Evolutionary conservation across 306 rosid genomes (phyloP).

Genomic region (Cucurbita maxima): DNA sequence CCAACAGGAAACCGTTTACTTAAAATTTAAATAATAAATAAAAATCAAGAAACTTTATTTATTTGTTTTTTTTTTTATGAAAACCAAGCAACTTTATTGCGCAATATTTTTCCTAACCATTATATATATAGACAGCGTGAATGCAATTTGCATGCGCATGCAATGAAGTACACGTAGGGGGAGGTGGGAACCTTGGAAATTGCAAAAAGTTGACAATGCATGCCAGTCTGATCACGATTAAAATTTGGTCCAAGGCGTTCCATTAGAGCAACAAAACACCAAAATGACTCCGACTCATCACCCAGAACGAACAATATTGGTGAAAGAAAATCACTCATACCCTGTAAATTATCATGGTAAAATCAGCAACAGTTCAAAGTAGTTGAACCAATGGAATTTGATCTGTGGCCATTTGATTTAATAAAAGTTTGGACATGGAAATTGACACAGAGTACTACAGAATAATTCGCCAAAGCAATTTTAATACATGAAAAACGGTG

Average conservation of each 20-base stretch:
- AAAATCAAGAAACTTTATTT: neutral
- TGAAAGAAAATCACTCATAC: slow-evolving; percentile 96
- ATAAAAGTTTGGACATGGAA: no score
- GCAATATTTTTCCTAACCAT: neutral
- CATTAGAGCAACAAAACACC: slow-evolving; percentile 95
- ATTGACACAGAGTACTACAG: no score
- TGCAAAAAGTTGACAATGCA: slow-evolving; percentile 99
- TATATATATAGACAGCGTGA: neutral
- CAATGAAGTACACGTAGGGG: slow-evolving; percentile 10
- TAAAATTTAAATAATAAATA: no score
- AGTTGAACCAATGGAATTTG: neutral
- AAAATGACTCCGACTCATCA: slow-evolving; percentile 87
- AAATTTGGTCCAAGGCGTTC: slow-evolving; percentile 96
- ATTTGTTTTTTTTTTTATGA: no score
- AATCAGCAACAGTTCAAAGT: neutral
- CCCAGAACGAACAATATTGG: slow-evolving; percentile 75
- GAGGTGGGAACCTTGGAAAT: slow-evolving; percentile 57
- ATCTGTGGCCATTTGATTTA: neutral
- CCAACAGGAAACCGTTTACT: no score
- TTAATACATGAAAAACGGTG: neutral
- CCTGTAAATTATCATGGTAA: slow-evolving; percentile 33
- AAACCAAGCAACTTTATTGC: neutral
- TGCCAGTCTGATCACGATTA: slow-evolving; percentile 97
- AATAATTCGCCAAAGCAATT: neutral
- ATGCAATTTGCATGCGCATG: neutral